Percentiles rank a stretch among this genome's conserved stretches.
Conservation (phyloP, 202 grass and related monocot species). For the Setaria viridis region DNA sequence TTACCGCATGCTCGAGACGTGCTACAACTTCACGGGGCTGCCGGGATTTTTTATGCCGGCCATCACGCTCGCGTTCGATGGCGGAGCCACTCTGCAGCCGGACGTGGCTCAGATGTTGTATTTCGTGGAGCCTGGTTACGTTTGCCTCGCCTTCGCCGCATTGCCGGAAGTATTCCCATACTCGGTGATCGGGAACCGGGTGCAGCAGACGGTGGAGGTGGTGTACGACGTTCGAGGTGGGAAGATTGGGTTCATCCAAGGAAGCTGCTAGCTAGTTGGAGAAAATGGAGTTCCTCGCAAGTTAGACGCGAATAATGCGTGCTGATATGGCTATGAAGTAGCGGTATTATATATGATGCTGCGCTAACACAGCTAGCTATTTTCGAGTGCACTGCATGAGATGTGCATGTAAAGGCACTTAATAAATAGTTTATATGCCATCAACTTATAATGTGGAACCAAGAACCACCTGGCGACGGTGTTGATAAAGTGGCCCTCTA, state of each 20-base stretch:
- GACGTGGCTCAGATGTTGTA: not conserved
- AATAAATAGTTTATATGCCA: too few species aligned
- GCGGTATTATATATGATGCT: too few species aligned
- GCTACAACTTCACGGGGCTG: constrained; percentile 18
- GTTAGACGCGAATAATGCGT: too few species aligned
- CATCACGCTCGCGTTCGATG: not conserved
- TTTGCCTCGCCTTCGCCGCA: not conserved
- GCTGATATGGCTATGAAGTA: too few species aligned
- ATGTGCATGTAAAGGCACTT: too few species aligned
- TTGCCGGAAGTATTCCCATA: not conserved
- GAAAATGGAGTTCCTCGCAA: not conserved
- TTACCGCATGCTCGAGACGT: not conserved
- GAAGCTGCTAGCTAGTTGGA: not conserved
- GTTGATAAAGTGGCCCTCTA: too few species aligned
- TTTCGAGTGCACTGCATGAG: too few species aligned
- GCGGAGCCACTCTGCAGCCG: not conserved
- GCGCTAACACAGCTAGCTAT: too few species aligned
- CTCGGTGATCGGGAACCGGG: not conserved
- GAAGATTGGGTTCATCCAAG: not conserved
- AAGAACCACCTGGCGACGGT: too few species aligned
- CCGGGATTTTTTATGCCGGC: not conserved
- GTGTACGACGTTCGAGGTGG: not conserved
- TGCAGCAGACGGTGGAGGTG: not conserved
- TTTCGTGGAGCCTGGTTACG: not conserved
- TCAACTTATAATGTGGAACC: too few species aligned